A percentile compares a stretch with the other conserved stretches of the same genome.
These are phyloP conservation scores for Trichoderma citrinoviride DNA, from an alignment of 2,329 filamentous ascomycete genomes.

Conservation along the genomic window DNA sequence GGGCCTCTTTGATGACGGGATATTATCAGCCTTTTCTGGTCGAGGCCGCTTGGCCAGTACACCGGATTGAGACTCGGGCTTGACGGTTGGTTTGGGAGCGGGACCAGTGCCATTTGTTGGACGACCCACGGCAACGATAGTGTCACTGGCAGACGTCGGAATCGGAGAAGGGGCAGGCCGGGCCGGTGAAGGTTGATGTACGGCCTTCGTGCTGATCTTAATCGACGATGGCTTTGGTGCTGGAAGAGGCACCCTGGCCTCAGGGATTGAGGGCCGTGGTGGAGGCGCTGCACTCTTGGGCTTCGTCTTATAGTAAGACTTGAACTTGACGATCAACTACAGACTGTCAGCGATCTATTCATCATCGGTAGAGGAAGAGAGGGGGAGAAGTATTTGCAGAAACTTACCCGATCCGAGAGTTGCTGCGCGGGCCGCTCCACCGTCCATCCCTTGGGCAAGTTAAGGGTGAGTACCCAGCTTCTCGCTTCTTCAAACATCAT, in stretches of 20 bases:
- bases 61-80: conserved; percentile 11
- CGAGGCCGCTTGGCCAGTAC: conserved; percentile 37
- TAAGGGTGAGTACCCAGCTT: conserved; percentile 42
- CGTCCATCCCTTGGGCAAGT: conserved; percentile 43
- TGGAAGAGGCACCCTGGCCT: conserved; percentile 32
- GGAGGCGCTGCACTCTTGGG: conserved; percentile 32
- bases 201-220: conserved; percentile 30
- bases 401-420: conserved; percentile 38
- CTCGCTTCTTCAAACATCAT: conserved; percentile 48
- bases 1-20: conserved; percentile 40
- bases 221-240: conserved; percentile 38
- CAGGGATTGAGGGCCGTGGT: conserved; percentile 25
- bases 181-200: conserved; percentile 17
- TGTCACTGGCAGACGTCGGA: conserved; percentile 26
- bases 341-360: conserved; percentile 27
- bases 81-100: conserved; percentile 15
- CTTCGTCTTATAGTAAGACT: conserved; percentile 39
- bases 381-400: too few relatives aligned
- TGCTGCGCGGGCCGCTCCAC: conserved; percentile 37
- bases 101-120: conserved; percentile 26
- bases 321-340: conserved; percentile 40
- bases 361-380: not conserved
- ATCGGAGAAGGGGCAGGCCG: not conserved
- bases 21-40: conserved; percentile 38
- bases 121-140: conserved; percentile 30